Evolutionary conservation across 2,329 filamentous ascomycete genomes (phyloP).

Genomic region (Dactylonectria estremocensis): DNA sequence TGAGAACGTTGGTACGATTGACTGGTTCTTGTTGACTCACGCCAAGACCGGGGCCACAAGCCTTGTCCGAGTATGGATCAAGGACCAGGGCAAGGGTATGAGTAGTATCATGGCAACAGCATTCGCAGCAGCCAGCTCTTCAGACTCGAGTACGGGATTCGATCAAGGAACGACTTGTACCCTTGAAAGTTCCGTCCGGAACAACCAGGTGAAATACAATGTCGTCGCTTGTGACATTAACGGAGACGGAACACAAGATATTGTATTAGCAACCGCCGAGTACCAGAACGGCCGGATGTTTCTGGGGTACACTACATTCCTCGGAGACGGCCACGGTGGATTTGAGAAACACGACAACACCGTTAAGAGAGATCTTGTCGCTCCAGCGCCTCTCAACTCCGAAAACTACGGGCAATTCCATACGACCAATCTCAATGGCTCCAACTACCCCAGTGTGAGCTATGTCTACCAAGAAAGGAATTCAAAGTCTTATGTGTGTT

Average conservation of each 20-base stretch:
- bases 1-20: not conserved
- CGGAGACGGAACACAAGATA: conserved; percentile 13
- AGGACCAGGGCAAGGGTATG: not conserved
- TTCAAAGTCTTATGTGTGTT: not conserved
- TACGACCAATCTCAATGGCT: conserved; percentile 9
- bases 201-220: conserved; percentile 1
- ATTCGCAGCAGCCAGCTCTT: not conserved
- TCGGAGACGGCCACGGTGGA: conserved; percentile 12
- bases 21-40: conserved; percentile 8
- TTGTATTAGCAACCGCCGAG: conserved; percentile 6
- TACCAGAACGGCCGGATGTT: not conserved
- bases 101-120: conserved; percentile 10
- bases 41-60: not conserved
- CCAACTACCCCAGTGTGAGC: conserved; percentile 3
- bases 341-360: conserved; percentile 4
- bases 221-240: conserved; percentile 20
- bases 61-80: conserved; percentile 7
- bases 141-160: conserved; percentile 2
- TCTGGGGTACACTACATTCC: not conserved
- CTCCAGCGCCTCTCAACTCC: not conserved
- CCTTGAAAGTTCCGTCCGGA: not conserved
- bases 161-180: not conserved
- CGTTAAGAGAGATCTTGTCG: not conserved
- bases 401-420: conserved; percentile 1
- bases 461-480: conserved; percentile 9